A percentile compares a stretch with the other conserved stretches of the same genome.
phyloP scores from a whole-genome alignment of 208 protist genomes.

The Tritrichomonas musculus region DNA sequence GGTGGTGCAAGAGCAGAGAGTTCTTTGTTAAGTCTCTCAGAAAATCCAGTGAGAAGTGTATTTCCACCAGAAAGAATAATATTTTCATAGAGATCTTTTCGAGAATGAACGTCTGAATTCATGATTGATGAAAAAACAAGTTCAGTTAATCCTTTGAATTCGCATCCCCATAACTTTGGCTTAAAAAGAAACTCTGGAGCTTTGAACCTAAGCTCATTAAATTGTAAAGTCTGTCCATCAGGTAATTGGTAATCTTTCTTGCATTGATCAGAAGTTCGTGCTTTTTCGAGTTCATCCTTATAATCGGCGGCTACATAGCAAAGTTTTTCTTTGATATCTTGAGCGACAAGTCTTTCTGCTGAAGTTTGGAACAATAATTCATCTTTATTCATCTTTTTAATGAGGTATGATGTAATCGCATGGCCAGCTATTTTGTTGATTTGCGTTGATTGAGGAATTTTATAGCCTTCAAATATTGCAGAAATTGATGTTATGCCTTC shows the following conservation, averaged over 20 bases:
- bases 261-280: constrained; percentile 42
- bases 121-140: constrained; percentile 20
- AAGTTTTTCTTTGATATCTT: constrained; percentile 69
- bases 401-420: constrained; percentile 62
- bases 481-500: constrained; percentile 89
- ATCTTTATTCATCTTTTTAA: constrained; percentile 56
- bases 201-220: constrained; percentile 56
- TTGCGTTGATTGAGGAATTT: constrained; percentile 55
- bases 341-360: constrained; percentile 62
- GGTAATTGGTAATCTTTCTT: constrained; percentile 63
- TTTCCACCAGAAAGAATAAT: constrained; percentile 30
- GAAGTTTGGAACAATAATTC: constrained; percentile 59
- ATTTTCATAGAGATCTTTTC: background rate
- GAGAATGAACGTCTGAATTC: background rate
- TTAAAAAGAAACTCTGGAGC: constrained; percentile 72
- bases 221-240: constrained; percentile 55
- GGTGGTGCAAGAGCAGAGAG: too few species aligned
- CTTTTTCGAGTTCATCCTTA: constrained; percentile 54
- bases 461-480: constrained; percentile 81
- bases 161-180: constrained; percentile 53
- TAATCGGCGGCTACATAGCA: constrained; percentile 62
- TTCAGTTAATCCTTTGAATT: background rate
- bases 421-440: constrained; percentile 62
- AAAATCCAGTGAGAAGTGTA: constrained; percentile 3
- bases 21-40: background rate